Base-by-base conservation (phyloP, 1,139 yeast genomes). In the Kluyveromyces sp. region DNA sequence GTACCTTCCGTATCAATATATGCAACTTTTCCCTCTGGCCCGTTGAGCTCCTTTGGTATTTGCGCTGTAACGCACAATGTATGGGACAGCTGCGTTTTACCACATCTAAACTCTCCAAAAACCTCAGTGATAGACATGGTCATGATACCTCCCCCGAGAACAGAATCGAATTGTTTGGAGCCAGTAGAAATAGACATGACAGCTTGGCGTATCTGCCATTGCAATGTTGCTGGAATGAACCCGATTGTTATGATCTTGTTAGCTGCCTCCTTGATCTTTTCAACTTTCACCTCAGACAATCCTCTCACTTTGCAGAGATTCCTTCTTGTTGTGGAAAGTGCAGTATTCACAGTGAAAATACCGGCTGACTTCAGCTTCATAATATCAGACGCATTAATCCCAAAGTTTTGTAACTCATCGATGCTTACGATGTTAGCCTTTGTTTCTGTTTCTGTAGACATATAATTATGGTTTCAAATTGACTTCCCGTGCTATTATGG, bases 81-180 rank as follows among this genome's bases (percentile, higher is more conserved):
- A 50, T 77, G 82, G 2, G 80, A 74, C 58, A 77, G 58, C 53
- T 77, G 82, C 6, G 81, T 76, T 56, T 77, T 77, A 41, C 82
- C 82, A 49, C 81, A 76, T 45, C 83, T 64, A 51, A 74, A 77
- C 53, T 77, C 83, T 2, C 83, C 83, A 63, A 75, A 77, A 1
- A 77, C 83, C 53, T 77, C 83, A 0, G 80, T 75, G 29, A 77
- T 70, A 42, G 80, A 72, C 82, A 77, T 77, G 0, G 82, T 74
- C 65, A 70, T 73, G 18, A 77, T 61, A 0, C 83, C 82, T 9
- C 81, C 82, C 12, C 82, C 82, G 11, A 77, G 63, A 33, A 75
- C 67, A 16, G 69, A 68, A 51, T 77, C 80, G 39, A 78, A 64
- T 33, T 74, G 72, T 46, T 69, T 74, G 7, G 78, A 70, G 0